Base-by-base conservation (phyloP, 257 asterid genomes). In the Solanum pimpinellifolium region DNA sequence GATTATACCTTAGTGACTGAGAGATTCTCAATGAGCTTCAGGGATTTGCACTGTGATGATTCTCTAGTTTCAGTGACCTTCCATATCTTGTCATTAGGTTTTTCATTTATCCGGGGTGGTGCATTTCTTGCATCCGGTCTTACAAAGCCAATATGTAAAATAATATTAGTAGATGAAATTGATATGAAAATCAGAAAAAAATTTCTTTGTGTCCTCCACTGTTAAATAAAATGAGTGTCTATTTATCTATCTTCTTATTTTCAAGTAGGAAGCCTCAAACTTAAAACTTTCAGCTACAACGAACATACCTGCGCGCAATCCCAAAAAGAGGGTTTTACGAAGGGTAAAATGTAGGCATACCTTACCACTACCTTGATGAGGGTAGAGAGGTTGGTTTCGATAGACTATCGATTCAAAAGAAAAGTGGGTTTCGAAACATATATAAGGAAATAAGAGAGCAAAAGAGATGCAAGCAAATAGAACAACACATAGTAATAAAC, bases 1-100 rank as follows among this genome's bases (percentile, higher is more conserved):
- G 42, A 81, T 86, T 59, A 73, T 90, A 93, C 98, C 97, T 93
- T 94, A 4, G 94, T 91, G 31, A 91, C 95, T 91, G 96, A 90
- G 88, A 91, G 81, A 89, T 93, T 93, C 90, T 95, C 95, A 4
- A 96, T 95, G 86, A 95, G 98, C 92, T 92, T 95, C 95, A 92
- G 77, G 20, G 97, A 81, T 83, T 98, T 95, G 87, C 98, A 95
- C 85, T 94, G 97, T 82, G 98, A 93, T 56, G 95, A 92, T 89
- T 95, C 98, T 39, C 73, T 94, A 86, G 93, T 94, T 92, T 95
- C 98, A 85, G 91, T 91, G 88, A 93, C 93, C 93, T 93, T 94
- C 96, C 93, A 93, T 89, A 95, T 87, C 91, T 93, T 95, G 90
- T 94, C 96, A 87, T 91, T 91, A 76, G 87, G 78, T 87, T 95